A percentile compares a stretch with the other conserved stretches of the same genome.
Evolutionary conservation across 2,329 filamentous ascomycete genomes (phyloP).

Genomic region (Hymenoscyphus scutula): DNA sequence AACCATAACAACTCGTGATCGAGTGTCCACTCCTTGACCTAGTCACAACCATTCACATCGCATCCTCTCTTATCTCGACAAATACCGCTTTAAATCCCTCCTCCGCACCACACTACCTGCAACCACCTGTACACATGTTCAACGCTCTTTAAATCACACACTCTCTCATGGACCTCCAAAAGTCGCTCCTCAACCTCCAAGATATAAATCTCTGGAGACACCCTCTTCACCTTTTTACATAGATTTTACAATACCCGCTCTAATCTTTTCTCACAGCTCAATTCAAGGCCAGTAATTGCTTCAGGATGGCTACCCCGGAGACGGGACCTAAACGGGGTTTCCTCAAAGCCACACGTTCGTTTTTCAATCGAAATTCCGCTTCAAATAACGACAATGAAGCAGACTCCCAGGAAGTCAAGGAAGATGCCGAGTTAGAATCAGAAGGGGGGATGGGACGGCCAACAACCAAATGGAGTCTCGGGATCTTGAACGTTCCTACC

Average conservation of each 20-base stretch:
- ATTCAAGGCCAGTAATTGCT: background rate
- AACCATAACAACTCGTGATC: background rate
- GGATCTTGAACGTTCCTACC: constrained; percentile 76
- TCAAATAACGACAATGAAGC: constrained; percentile 19
- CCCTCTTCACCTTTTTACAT: background rate
- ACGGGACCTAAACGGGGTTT: background rate
- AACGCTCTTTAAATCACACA: background rate
- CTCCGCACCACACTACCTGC: background rate
- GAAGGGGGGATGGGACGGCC: background rate
- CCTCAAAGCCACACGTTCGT: constrained; percentile 18
- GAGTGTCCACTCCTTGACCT: background rate
- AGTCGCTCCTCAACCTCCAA: background rate
- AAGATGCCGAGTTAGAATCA: background rate
- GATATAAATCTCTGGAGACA: background rate
- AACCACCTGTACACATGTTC: background rate
- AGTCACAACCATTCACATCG: background rate
- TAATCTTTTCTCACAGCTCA: background rate
- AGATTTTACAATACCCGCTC: background rate
- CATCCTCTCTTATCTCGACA: background rate
- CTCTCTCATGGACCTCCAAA: background rate
- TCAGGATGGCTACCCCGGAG: background rate
- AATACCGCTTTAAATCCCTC: constrained; percentile 1
- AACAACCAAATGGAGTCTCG: constrained; percentile 58
- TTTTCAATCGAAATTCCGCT: constrained; percentile 26
- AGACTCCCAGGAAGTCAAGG: background rate